Conservation (phyloP, 495 filamentous ascomycete genomes). For the Paragyromitra xinjiangensis region DNA sequence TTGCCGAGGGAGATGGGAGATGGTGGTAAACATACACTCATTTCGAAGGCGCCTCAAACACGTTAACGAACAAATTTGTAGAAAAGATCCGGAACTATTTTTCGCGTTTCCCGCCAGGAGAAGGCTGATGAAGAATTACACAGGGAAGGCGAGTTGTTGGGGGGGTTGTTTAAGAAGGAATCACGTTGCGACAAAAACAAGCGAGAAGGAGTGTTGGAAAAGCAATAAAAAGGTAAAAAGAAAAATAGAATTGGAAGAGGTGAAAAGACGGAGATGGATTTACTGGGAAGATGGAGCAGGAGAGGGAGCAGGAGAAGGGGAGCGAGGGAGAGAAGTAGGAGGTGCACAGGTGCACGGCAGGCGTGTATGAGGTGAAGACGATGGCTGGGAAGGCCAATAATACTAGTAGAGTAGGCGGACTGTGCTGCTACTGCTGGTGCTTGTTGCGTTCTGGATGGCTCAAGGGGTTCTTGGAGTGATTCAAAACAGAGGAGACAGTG, state of each 20-base stretch:
- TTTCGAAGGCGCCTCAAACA: constrained; percentile 49
- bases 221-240: constrained; percentile 20
- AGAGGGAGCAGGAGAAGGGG: constrained; percentile 2
- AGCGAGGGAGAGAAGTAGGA: constrained; percentile 9
- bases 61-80: not conserved
- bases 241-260: constrained; percentile 22
- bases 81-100: constrained; percentile 27
- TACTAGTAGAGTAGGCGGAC: constrained; percentile 34
- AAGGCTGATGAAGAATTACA: constrained; percentile 41
- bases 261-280: constrained; percentile 29
- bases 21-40: constrained; percentile 58
- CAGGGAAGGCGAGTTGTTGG: constrained; percentile 33
- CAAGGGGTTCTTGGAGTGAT: constrained; percentile 28
- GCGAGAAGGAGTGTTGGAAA: constrained; percentile 42
- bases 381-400: constrained; percentile 27
- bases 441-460: constrained; percentile 1
- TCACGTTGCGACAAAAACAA: constrained; percentile 32
- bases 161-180: constrained; percentile 12
- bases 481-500: constrained; percentile 31
- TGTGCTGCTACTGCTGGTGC: constrained; percentile 15
- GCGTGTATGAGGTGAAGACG: constrained; percentile 15
- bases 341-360: constrained; percentile 33
- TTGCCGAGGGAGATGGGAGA: constrained; percentile 6
- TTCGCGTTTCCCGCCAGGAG: constrained; percentile 49
- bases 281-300: constrained; percentile 22